Base-by-base conservation (phyloP, 192 early-diverging fungal species). In the Obelidium mucronatum region DNA sequence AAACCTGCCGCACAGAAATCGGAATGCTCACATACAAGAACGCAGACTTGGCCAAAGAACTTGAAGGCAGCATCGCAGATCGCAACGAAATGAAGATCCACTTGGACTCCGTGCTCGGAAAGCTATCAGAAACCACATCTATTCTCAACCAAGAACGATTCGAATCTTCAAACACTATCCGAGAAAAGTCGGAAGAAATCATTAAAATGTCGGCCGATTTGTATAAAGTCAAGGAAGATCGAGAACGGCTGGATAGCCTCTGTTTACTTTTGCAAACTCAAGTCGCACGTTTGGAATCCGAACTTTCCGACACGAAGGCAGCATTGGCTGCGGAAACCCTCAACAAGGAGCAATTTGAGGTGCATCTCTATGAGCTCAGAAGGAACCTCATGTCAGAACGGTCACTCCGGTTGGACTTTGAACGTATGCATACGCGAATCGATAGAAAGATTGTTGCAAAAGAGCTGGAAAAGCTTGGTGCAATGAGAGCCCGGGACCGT, bases 331-430 rank as follows among this genome's bases (percentile, higher is more conserved):
- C 67, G 0, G 81, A 84, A 70, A 80, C 80, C 15, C 39, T 62
- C 28, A 78, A 77, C 63, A 70, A 79, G n/a, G 86, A 88, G 70
- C 71, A 69, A 24, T 71, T 88, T 26, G 84, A 88, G 55, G 67
- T 74, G 3, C 73, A 82, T 40, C 67, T 82, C 3, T 72, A 85
- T 54, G 82, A 83, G n/a, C 79, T 82, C 53, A 74, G 84, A 13
- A 67, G 58, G 33, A 30, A 59, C 2, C 76, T 81, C 22, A 54
- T 83, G 65, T 56, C 79, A 5, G 87, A 88, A 76, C 78, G 82
- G n/a, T 69, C 80, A 58, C 73, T 85, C 22, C 55, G 86, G 34
- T 59, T 82, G 28, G 84, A 88, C 61, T 78, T 84, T 40, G 86
- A 88, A 69, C 75, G 84, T 8, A 76, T 84, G 78, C 79, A 83